Evolutionary conservation across 176 grass and related monocot genomes (phyloP).

Genomic region (Zea mays): Zm-B73-REFERENCE-NAM-5.0 NC_050096.1:19105001-19105500

Average conservation of each 20-base stretch:
- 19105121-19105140: slow-evolving; percentile 44
- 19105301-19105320: neutral
- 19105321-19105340: slow-evolving; percentile 44
- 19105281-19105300: slow-evolving; percentile 24
- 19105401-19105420: slow-evolving; percentile 58
- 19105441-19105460: slow-evolving; percentile 82
- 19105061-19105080: neutral
- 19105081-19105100: neutral
- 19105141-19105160: slow-evolving; percentile 52
- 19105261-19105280: slow-evolving; percentile 50
- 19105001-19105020: slow-evolving; percentile 11
- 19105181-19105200: slow-evolving; percentile 75
- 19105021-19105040: neutral
- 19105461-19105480: slow-evolving; percentile 61
- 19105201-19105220: slow-evolving; percentile 52
- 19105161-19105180: slow-evolving; percentile 60
- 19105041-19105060: slow-evolving; percentile 31
- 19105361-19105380: slow-evolving; percentile 42
- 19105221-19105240: slow-evolving; percentile 59
- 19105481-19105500: slow-evolving; percentile 61
- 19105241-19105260: slow-evolving; percentile 65
- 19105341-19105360: slow-evolving; percentile 37
- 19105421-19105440: slow-evolving; percentile 74
- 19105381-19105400: slow-evolving; percentile 61
- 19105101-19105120: slow-evolving; percentile 20